Conservation (phyloP, 768 basidiomycete species). For the Trametes elegans region DNA sequence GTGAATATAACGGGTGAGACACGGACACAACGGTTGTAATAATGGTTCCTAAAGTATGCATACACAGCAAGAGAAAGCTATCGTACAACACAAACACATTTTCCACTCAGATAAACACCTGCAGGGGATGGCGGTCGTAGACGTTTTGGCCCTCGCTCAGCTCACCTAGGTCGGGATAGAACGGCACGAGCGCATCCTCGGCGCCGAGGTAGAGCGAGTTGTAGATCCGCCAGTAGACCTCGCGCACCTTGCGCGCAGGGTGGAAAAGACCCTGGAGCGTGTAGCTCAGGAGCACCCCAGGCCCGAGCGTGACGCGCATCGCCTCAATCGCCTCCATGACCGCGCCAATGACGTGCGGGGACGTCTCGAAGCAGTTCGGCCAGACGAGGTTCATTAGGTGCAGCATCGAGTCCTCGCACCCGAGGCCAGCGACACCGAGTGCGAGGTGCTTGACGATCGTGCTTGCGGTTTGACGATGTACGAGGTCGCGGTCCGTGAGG, state of each 20-base stretch:
- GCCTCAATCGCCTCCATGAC: conserved; percentile 99
- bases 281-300: conserved; percentile 89
- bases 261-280: conserved; percentile 96
- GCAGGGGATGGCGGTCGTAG: conserved; percentile 81
- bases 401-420: conserved; percentile 96
- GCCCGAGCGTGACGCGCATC: conserved; percentile 94
- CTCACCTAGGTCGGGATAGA: conserved; percentile 90
- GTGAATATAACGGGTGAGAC: background rate
- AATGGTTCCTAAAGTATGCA: background rate
- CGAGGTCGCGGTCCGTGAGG: conserved; percentile 95
- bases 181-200: conserved; percentile 88
- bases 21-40: background rate
- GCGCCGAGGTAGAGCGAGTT: conserved; percentile 93
- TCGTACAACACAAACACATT: conserved; percentile 13
- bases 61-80: conserved; percentile 5
- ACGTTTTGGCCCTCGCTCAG: conserved; percentile 87
- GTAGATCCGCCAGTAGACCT: conserved; percentile 95
- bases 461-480: conserved; percentile 96
- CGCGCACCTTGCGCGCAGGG: conserved; percentile 93
- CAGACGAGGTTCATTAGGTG: conserved; percentile 98
- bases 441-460: conserved; percentile 99
- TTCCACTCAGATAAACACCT: conserved; percentile 68
- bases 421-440: conserved; percentile 93
- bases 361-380: conserved; percentile 99
- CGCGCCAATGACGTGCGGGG: conserved; percentile 96